Percentiles rank a stretch among this genome's conserved stretches.
phyloP scores from a whole-genome alignment of 306 rosid species.

The Luffa aegyptiaca region DNA sequence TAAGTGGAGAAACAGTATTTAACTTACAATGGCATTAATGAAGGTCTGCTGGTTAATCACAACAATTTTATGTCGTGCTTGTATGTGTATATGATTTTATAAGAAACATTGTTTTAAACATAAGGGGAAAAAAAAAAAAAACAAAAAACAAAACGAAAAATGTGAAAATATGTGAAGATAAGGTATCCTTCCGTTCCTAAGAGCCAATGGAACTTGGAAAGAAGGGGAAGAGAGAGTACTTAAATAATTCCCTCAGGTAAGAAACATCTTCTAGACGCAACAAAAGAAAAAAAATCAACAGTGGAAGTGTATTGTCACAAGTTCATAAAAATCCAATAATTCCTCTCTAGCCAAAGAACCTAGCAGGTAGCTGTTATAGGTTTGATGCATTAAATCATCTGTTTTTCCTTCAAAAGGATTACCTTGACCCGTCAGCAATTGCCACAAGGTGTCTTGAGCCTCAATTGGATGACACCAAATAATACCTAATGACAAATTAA shows the following conservation, averaged over 20 bases:
- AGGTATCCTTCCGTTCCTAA: neutral
- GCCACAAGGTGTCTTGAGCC: neutral
- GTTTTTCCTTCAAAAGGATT: neutral
- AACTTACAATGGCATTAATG: neutral
- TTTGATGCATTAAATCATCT: neutral
- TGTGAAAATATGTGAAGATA: neutral
- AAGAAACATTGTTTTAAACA: too few relatives aligned
- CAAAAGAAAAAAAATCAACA: neutral
- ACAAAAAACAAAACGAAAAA: neutral
- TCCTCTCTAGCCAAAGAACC: slow-evolving; percentile 1
- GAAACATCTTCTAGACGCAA: neutral
- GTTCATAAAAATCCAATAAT: neutral
- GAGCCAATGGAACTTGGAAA: neutral
- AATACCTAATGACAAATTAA: neutral
- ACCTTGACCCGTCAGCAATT: neutral
- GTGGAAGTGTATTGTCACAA: neutral
- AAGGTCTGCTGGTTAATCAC: neutral
- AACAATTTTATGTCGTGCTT: neutral
- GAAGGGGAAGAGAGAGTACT: neutral
- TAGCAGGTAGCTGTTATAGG: neutral
- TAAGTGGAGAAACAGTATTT: neutral
- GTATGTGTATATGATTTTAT: too few relatives aligned
- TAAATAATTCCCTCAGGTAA: neutral
- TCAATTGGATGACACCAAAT: neutral
- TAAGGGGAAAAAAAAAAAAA: neutral